phyloP scores from a whole-genome alignment of 1,139 yeast species.

The Nakaseomyces nivariensis region DNA sequence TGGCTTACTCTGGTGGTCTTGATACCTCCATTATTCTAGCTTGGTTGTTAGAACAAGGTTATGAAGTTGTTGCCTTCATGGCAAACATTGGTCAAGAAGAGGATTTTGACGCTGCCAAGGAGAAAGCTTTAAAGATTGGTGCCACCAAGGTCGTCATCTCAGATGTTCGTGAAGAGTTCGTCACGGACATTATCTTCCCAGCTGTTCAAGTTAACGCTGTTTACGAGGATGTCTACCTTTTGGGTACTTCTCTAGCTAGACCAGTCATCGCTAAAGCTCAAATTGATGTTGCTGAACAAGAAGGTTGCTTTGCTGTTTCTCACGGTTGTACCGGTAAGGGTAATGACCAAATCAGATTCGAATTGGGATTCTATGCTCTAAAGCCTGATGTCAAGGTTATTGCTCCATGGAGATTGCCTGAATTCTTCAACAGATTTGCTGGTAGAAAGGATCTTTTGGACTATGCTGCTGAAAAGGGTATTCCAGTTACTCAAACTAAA shows the following conservation, averaged over 20 bases:
- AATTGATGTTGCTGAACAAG: slow-evolving; percentile 89
- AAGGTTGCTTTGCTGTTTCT: slow-evolving; percentile 96
- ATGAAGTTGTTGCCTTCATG: slow-evolving; percentile 95
- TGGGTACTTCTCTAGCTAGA: slow-evolving; percentile 96
- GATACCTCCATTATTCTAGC: slow-evolving; percentile 97
- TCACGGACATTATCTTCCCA: slow-evolving; percentile 82
- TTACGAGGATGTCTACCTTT: slow-evolving; percentile 89
- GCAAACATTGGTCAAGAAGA: slow-evolving; percentile 99
- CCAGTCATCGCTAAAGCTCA: slow-evolving; percentile 98
- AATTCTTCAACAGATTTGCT: slow-evolving; percentile 86
- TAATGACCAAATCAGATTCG: slow-evolving; percentile 97
- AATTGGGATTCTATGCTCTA: slow-evolving; percentile 89
- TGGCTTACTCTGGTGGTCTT: slow-evolving; percentile 98
- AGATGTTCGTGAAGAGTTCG: slow-evolving; percentile 92
- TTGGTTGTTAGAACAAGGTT: slow-evolving; percentile 95
- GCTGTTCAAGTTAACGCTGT: slow-evolving; percentile 96
- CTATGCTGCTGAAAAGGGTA: slow-evolving; percentile 82
- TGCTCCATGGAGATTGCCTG: slow-evolving; percentile 99
- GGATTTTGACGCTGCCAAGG: slow-evolving; percentile 95
- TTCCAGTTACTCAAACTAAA: slow-evolving; percentile 93
- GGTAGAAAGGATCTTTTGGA: slow-evolving; percentile 95
- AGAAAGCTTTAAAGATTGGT: slow-evolving; percentile 92
- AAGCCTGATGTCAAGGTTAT: slow-evolving; percentile 94
- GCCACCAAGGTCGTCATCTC: slow-evolving; percentile 90
- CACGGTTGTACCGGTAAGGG: slow-evolving; percentile 99